These are phyloP conservation scores for Crataegus laevigata DNA, from an alignment of 306 rosid species.

Conservation along the genomic window DNA sequence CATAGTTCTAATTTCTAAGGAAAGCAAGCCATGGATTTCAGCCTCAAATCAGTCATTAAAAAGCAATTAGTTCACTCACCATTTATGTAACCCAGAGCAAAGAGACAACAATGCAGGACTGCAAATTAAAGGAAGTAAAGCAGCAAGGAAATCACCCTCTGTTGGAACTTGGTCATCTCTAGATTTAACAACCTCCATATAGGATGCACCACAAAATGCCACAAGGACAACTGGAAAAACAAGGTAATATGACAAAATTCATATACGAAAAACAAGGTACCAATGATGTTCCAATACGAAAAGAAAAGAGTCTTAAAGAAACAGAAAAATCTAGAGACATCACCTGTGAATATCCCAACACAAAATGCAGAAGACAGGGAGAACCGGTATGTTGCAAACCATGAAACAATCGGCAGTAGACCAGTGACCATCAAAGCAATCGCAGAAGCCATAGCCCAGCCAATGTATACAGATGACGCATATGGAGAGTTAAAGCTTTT, in stretches of 20 bases:
- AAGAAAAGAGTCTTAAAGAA: neutral
- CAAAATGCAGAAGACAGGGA: conserved; percentile 80
- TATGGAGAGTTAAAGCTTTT: conserved; percentile 73
- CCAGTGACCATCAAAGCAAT: conserved; percentile 80
- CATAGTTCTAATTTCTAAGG: conserved; percentile 1
- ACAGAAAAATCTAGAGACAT: conserved; percentile 4
- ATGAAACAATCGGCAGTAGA: conserved; percentile 84
- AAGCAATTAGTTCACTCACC: conserved; percentile 45
- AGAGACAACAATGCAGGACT: conserved; percentile 94
- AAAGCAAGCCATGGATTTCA: conserved; percentile 1
- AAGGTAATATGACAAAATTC: neutral
- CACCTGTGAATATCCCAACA: conserved; percentile 84
- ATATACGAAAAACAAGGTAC: conserved; percentile 4
- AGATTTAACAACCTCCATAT: conserved; percentile 77
- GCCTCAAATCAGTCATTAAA: neutral
- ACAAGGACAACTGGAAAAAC: conserved; percentile 62
- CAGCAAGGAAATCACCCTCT: conserved; percentile 88
- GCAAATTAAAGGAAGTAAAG: conserved; percentile 88
- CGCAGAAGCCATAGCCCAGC: conserved; percentile 97
- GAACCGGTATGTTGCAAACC: conserved; percentile 95
- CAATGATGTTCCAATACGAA: conserved; percentile 2
- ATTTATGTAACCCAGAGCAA: conserved; percentile 83
- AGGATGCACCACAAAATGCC: conserved; percentile 86
- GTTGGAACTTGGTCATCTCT: conserved; percentile 74
- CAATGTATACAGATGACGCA: conserved; percentile 77